Evolutionary conservation across 1,139 yeast species (phyloP).

Genomic region (Pichia inconspicua): DNA sequence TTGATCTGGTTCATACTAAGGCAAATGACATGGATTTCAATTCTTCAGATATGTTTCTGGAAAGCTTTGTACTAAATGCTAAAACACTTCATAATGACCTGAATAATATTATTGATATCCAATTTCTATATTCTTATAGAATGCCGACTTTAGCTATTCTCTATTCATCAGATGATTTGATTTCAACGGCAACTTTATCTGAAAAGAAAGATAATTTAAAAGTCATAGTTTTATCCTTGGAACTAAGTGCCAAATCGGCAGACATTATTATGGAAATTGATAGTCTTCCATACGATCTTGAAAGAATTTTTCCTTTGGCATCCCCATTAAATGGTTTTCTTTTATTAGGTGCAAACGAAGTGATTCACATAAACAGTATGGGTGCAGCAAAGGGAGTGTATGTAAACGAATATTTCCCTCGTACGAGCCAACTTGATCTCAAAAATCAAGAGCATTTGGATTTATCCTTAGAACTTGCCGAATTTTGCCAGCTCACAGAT

Average conservation of each 20-base stretch:
- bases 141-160: conserved; percentile 77
- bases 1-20: neutral
- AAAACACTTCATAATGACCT: conserved; percentile 50
- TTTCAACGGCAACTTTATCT: conserved; percentile 73
- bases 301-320: conserved; percentile 54
- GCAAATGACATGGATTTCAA: neutral
- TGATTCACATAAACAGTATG: conserved; percentile 74
- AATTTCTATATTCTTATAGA: conserved; percentile 61
- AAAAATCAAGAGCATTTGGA: conserved; percentile 48
- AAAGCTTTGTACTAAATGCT: conserved; percentile 54
- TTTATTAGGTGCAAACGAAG: conserved; percentile 67
- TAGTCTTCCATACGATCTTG: conserved; percentile 69
- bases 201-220: conserved; percentile 55
- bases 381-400: conserved; percentile 67
- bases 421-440: conserved; percentile 42
- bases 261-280: conserved; percentile 59
- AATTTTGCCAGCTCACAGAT: conserved; percentile 41
- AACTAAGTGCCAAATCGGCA: conserved; percentile 52
- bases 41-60: conserved; percentile 32
- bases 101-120: conserved; percentile 57
- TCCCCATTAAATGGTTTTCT: conserved; percentile 57
- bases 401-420: conserved; percentile 49
- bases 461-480: conserved; percentile 51
- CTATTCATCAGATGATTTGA: conserved; percentile 47
- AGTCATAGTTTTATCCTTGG: conserved; percentile 54